A percentile compares a stretch with the other conserved stretches of the same genome.
Conservation (phyloP, 2,329 filamentous ascomycete genomes). For the Alternaria sp. region DNA sequence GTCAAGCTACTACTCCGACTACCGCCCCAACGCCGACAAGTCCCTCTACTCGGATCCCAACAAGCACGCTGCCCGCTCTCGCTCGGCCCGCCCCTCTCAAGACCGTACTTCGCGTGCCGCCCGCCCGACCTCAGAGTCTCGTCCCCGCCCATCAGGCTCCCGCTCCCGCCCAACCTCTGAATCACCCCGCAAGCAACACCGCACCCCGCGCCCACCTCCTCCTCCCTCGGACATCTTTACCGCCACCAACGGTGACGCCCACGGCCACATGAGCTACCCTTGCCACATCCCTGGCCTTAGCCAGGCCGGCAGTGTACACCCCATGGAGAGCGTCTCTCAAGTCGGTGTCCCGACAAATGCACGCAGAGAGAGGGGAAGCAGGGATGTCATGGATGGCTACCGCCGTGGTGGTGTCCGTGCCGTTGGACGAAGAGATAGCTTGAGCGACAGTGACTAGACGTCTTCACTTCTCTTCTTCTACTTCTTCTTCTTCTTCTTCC, state of each 20-base stretch:
- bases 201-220: constrained; percentile 38
- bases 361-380: constrained; percentile 34
- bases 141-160: constrained; percentile 35
- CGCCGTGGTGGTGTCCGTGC: constrained; percentile 52
- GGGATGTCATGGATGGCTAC: constrained; percentile 57
- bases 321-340: constrained; percentile 53
- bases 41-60: constrained; percentile 33
- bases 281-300: constrained; percentile 65
- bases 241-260: constrained; percentile 51
- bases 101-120: constrained; percentile 19
- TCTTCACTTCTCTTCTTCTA: neutral
- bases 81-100: constrained; percentile 27
- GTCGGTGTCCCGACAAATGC: constrained; percentile 47
- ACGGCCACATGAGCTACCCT: constrained; percentile 64
- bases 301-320: constrained; percentile 45
- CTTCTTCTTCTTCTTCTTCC: neutral
- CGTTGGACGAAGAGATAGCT: constrained; percentile 58
- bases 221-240: constrained; percentile 49
- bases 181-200: constrained; percentile 47
- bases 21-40: constrained; percentile 51
- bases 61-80: constrained; percentile 33
- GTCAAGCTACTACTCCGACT: constrained; percentile 53
- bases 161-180: constrained; percentile 46
- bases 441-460: constrained; percentile 61
- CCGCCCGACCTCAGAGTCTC: constrained; percentile 20